Conservation (phyloP, 176 grass and related monocot genomes). For the Rhipidocladum racemiflorum region DNA sequence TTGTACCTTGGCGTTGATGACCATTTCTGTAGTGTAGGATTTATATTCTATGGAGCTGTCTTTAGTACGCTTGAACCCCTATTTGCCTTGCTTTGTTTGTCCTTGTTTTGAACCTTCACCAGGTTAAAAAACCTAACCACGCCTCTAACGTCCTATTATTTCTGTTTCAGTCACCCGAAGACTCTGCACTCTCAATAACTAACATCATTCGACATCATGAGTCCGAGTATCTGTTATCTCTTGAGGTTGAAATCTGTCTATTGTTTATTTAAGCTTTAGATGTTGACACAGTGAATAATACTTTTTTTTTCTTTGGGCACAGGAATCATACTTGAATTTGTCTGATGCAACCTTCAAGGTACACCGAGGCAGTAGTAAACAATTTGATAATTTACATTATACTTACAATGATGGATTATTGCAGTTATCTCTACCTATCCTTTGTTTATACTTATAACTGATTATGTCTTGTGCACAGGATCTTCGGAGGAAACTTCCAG, state of each 20-base stretch:
- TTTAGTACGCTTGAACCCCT: neutral
- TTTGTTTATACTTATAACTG: conserved; percentile 11
- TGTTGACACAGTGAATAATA: conserved; percentile 3
- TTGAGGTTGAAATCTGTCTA: conserved; percentile 66
- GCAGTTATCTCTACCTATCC: neutral
- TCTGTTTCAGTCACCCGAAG: conserved; percentile 73
- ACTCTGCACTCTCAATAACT: conserved; percentile 56
- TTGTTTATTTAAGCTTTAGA: conserved; percentile 26
- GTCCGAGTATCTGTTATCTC: conserved; percentile 67
- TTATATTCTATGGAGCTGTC: neutral
- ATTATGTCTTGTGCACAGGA: conserved; percentile 48
- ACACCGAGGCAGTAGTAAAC: neutral
- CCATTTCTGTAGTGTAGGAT: conserved; percentile 6
- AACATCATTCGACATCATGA: conserved; percentile 87
- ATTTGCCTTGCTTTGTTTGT: neutral
- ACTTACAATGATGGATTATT: neutral
- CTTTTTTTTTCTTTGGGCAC: conserved; percentile 17
- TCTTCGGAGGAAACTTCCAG: conserved; percentile 92
- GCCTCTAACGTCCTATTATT: neutral
- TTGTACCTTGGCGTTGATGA: neutral
- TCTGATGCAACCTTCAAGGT: conserved; percentile 97
- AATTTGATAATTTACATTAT: neutral
- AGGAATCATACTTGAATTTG: conserved; percentile 84
- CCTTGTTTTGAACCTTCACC: neutral
- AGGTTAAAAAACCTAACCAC: neutral